These are phyloP conservation scores for Cryptococcus amylolentus DNA, from an alignment of 1,284 basidiomycete genomes.

Conservation along the genomic window DNA sequence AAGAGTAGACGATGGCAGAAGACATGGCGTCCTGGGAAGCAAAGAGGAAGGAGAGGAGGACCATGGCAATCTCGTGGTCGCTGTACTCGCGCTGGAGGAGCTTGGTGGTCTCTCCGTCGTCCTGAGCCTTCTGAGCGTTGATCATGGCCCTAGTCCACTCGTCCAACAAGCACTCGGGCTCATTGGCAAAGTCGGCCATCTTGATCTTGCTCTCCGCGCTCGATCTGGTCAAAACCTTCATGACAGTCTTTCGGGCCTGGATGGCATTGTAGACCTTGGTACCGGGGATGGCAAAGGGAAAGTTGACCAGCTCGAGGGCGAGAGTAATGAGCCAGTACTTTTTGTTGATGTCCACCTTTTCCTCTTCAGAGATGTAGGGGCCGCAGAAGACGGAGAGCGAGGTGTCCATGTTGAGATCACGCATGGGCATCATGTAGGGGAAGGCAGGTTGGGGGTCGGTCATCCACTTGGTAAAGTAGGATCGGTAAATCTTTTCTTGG, in stretches of 20 bases:
- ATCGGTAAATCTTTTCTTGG: slow-evolving; percentile 80
- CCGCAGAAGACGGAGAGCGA: slow-evolving; percentile 95
- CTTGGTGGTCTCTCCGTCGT: slow-evolving; percentile 59
- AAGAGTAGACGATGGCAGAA: slow-evolving; percentile 77
- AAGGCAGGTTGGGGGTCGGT: slow-evolving; percentile 56
- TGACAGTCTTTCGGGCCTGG: slow-evolving; percentile 83
- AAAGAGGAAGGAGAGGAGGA: slow-evolving; percentile 93
- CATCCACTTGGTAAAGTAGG: slow-evolving; percentile 72
- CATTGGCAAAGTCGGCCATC: slow-evolving; percentile 70
- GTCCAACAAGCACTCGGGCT: slow-evolving; percentile 87
- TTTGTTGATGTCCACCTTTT: slow-evolving; percentile 75
- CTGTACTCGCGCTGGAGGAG: slow-evolving; percentile 70
- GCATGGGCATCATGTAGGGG: slow-evolving; percentile 84
- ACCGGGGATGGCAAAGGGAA: slow-evolving; percentile 90
- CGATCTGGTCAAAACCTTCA: slow-evolving; percentile 78
- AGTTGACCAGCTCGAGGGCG: slow-evolving; percentile 97
- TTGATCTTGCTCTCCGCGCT: slow-evolving; percentile 75
- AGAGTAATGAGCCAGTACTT: slow-evolving; percentile 96
- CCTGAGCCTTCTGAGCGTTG: slow-evolving; percentile 55
- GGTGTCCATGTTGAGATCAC: slow-evolving; percentile 95
- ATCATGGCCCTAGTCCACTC: slow-evolving; percentile 79
- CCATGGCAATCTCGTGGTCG: slow-evolving; percentile 94
- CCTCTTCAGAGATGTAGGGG: slow-evolving; percentile 75
- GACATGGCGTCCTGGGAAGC: slow-evolving; percentile 99
- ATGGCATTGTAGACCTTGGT: slow-evolving; percentile 96